A percentile compares a stretch with the other conserved stretches of the same genome.
Evolutionary conservation across 2,329 filamentous ascomycete species (phyloP).

Genomic region (Blastomyces silverae): DNA sequence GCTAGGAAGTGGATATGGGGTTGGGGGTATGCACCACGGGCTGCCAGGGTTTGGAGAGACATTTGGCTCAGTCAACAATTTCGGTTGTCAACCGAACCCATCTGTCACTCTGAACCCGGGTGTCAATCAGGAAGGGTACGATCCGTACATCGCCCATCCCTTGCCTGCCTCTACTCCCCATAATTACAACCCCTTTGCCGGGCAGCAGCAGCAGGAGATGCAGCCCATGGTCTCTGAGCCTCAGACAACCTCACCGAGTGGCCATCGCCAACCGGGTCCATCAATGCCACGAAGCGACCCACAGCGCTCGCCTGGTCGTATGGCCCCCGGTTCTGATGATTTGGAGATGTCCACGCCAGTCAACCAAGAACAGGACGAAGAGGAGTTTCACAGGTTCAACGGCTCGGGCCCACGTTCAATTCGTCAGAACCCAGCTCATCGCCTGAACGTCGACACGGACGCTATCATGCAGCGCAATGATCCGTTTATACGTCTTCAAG

Average conservation of each 20-base stretch:
- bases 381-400: constrained; percentile 17
- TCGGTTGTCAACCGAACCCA: not conserved
- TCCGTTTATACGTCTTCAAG: constrained; percentile 15
- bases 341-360: not conserved
- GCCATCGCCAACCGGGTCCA: not conserved
- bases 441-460: constrained; percentile 17
- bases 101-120: not conserved
- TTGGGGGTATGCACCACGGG: not conserved
- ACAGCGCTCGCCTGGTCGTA: not conserved
- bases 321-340: not conserved
- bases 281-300: not conserved
- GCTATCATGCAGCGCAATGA: constrained; percentile 20
- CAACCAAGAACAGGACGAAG: not conserved
- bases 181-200: not conserved
- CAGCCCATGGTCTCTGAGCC: not conserved
- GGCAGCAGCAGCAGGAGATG: not conserved
- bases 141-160: not conserved
- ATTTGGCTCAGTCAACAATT: not conserved
- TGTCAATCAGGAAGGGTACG: not conserved
- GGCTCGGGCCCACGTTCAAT: constrained; percentile 15
- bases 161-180: not conserved
- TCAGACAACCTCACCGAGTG: not conserved
- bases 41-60: not conserved
- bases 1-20: not conserved
- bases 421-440: constrained; percentile 17